Evolutionary conservation across 805 yeast species (phyloP).

Genomic region (Jamesozyma piceae): DNA sequence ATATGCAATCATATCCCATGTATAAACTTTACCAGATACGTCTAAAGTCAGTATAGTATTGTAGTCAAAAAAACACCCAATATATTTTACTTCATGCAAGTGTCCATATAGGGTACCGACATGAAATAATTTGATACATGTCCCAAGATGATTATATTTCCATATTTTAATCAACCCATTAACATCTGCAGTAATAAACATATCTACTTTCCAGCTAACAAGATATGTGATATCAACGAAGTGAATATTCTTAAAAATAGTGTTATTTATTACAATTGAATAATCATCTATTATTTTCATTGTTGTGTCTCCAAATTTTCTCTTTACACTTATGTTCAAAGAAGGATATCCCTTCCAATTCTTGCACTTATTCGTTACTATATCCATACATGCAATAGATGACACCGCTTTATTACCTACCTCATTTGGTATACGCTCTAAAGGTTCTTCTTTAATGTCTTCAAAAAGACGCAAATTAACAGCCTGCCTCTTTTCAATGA

Average conservation of each 20-base stretch:
- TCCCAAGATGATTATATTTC: constrained; percentile 24
- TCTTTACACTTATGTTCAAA: constrained; percentile 7
- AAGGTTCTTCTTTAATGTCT: neutral
- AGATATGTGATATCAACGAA: constrained; percentile 25
- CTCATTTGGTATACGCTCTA: neutral
- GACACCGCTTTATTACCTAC: neutral
- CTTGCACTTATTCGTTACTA: too few species aligned
- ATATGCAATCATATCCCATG: constrained; percentile 57
- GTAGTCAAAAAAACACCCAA: constrained; percentile 43
- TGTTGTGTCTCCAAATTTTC: neutral
- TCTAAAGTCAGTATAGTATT: constrained; percentile 50
- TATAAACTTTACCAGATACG: constrained; percentile 40
- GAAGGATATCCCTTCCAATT: constrained; percentile 8
- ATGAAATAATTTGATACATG: neutral
- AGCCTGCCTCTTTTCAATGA: neutral
- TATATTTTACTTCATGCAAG: constrained; percentile 34
- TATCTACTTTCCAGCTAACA: constrained; percentile 17
- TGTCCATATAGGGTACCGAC: constrained; percentile 48
- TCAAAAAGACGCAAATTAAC: neutral
- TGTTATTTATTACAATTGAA: constrained; percentile 3
- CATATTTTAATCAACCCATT: constrained; percentile 58
- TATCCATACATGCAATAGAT: neutral
- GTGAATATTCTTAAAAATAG: constrained; percentile 26
- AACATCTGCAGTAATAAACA: constrained; percentile 33
- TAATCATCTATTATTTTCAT: constrained; percentile 1